Base-by-base conservation (phyloP, 1,284 basidiomycete species). In the Cryptococcus wingfieldii region DNA sequence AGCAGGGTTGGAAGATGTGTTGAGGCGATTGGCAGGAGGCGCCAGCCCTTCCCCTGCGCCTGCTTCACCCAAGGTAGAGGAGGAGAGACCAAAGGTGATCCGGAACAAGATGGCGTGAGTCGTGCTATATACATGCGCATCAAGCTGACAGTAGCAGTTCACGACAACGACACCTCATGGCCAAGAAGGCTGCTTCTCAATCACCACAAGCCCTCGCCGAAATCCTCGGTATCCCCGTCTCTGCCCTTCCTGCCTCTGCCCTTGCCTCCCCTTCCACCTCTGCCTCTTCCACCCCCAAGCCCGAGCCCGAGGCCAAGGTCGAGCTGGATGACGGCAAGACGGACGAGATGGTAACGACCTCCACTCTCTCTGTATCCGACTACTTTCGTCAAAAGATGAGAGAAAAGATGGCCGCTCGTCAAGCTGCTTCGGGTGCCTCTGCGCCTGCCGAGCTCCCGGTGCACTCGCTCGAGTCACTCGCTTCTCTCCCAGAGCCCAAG, bases 201-300 rank as follows among this genome's bases (percentile, higher is more conserved):
- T 73, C 71, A 9, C 71, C 76, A 2, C 72, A 74, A n/a, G 76
- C 76, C 0, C 66, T 77, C 27, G 76, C 76, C 10, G 76, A 75
- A 52, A 77, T 77, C 31, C 70, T 77, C 6, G 76, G 76, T 34
- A 70, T 77, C 5, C 66, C 75, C 4, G 51, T 71, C 5, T 66
- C 69, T 1, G 72, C 72, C 13, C 63, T 73, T 16, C 58, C 65
- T 53, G 50, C 4, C 23, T 59, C 9, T 47, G 67, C 5, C 41
- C 28, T 47, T 18, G 50, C 52, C 8, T 62, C 67, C 10, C 63
- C 69, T 7, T 55, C 50, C n/a, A 43, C 39, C 8, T 58, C 62
- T 1, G 41, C 52, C 10, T 47, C 67, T 5, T 55, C 68, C 7
- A 53, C 64, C 0, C 46, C 57, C 14, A 50, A 39, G 51, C 59